These are phyloP conservation scores for Boletus sp. DNA, from an alignment of 768 basidiomycete species.

Conservation along the genomic window DNA sequence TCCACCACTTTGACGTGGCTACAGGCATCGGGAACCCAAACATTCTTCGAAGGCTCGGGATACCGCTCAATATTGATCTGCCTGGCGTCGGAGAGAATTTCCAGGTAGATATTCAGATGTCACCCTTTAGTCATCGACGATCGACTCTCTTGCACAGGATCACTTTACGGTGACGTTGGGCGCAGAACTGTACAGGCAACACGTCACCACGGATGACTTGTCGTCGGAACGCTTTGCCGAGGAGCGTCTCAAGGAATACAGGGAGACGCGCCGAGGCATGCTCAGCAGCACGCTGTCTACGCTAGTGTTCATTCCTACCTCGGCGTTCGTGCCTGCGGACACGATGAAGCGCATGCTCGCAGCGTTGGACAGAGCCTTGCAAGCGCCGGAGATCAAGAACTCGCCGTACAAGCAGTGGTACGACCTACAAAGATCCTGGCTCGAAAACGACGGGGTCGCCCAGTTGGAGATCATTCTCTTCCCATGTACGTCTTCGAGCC, in stretches of 20 bases:
- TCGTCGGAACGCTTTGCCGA: slow-evolving; percentile 8
- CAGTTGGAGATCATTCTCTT: slow-evolving; percentile 14
- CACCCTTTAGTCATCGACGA: not conserved
- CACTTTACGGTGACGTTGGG: slow-evolving; percentile 13
- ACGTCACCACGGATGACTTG: slow-evolving; percentile 13
- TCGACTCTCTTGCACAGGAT: slow-evolving; percentile 8
- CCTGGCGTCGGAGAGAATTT: slow-evolving; percentile 39
- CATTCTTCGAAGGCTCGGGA: slow-evolving; percentile 2
- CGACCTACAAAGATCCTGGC: slow-evolving; percentile 13
- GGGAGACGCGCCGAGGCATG: slow-evolving; percentile 6
- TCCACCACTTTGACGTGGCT: no score
- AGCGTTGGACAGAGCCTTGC: slow-evolving; percentile 6
- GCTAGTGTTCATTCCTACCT: slow-evolving; percentile 11
- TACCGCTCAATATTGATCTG: slow-evolving; percentile 32
- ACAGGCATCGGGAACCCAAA: not conserved
- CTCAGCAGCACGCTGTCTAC: slow-evolving; percentile 18
- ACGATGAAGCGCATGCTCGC: slow-evolving; percentile 8
- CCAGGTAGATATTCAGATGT: slow-evolving; percentile 11
- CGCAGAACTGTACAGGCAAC: slow-evolving; percentile 12
- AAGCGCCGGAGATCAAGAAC: slow-evolving; percentile 7
- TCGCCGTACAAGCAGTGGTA: slow-evolving; percentile 13
- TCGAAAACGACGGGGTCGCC: slow-evolving; percentile 16
- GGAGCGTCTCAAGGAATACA: slow-evolving; percentile 11
- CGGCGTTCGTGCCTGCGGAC: slow-evolving; percentile 13
- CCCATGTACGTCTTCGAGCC: slow-evolving; percentile 7